Conservation (phyloP, 352 stramenopile genomes). For the Phytophthora kernoviae region DNA sequence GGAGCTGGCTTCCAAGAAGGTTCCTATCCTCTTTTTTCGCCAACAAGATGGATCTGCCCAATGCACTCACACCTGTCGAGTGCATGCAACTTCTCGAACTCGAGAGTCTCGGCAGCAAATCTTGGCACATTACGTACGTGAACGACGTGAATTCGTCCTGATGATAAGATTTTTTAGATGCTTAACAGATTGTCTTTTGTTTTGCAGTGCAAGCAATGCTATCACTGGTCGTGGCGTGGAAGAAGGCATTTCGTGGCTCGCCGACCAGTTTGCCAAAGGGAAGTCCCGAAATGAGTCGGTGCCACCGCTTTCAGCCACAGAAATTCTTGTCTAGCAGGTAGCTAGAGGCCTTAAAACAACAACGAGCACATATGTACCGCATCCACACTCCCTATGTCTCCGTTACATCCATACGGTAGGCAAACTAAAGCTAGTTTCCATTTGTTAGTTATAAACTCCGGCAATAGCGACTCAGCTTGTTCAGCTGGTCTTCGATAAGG, state of each 20-base stretch:
- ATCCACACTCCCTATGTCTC: constrained; percentile 4
- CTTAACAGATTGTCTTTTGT: constrained; percentile 5
- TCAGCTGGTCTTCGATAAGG: background rate
- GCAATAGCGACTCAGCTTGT: too few relatives aligned
- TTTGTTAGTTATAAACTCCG: too few relatives aligned
- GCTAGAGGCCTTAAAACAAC: constrained; percentile 9
- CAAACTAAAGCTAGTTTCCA: too few relatives aligned
- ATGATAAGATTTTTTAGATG: background rate
- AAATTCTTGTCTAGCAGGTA: constrained; percentile 10
- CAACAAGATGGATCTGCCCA: constrained; percentile 88
- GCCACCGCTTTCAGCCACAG: constrained; percentile 4
- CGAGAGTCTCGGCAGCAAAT: constrained; percentile 76
- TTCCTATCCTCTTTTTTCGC: constrained; percentile 87
- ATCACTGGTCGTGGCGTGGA: constrained; percentile 78
- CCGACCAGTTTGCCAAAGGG: constrained; percentile 69
- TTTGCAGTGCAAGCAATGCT: constrained; percentile 76
- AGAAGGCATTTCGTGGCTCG: constrained; percentile 85
- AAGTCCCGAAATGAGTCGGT: constrained; percentile 51
- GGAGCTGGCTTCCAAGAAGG: constrained; percentile 66
- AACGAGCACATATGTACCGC: constrained; percentile 18
- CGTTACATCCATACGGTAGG: too few relatives aligned
- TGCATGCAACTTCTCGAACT: constrained; percentile 84
- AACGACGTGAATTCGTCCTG: background rate
- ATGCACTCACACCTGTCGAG: constrained; percentile 75
- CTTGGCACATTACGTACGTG: constrained; percentile 86